Conservation (phyloP, 1,284 basidiomycete genomes). For the Ustilago esculenta region DNA sequence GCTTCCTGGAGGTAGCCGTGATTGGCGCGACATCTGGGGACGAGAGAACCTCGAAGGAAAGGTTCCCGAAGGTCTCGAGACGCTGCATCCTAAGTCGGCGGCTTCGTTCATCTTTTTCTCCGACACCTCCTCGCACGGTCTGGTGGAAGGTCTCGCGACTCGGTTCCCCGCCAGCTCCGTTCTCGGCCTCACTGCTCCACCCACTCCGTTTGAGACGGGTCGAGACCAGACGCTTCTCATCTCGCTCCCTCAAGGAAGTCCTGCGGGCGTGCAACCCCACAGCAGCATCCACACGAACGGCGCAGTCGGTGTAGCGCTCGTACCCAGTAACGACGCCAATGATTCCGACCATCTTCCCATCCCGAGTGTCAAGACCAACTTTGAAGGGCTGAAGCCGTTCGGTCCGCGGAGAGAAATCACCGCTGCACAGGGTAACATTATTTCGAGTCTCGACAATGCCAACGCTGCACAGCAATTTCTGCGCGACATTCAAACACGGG, state of each 20-base stretch:
- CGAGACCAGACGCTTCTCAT: conserved; percentile 80
- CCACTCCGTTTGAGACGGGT: conserved; percentile 86
- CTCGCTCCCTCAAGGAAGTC: conserved; percentile 51
- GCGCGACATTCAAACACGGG: conserved; percentile 70
- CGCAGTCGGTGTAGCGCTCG: conserved; percentile 78
- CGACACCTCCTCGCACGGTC: conserved; percentile 74
- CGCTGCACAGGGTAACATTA: conserved; percentile 80
- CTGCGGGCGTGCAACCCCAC: conserved; percentile 48
- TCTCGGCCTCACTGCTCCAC: conserved; percentile 78
- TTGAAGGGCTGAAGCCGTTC: conserved; percentile 73
- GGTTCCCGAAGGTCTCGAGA: conserved; percentile 38
- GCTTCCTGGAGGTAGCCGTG: conserved; percentile 20
- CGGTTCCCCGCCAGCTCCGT: conserved; percentile 72
- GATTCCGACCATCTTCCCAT: conserved; percentile 31
- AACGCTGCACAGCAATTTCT: conserved; percentile 81
- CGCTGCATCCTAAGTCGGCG: conserved; percentile 61
- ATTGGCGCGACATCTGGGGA: conserved; percentile 61
- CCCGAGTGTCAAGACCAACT: conserved; percentile 68
- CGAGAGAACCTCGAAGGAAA: conserved; percentile 53
- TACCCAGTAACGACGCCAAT: conserved; percentile 40
- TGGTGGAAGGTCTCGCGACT: conserved; percentile 71
- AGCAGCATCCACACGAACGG: conserved; percentile 73
- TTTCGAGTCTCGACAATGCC: conserved; percentile 73
- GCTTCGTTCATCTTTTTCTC: conserved; percentile 74
- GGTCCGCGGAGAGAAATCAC: conserved; percentile 73